Evolutionary conservation across 2,329 filamentous ascomycete genomes (phyloP), one percentile per base, ranked within the genome.

Genomic region (Diaporthe velutina): DNA sequence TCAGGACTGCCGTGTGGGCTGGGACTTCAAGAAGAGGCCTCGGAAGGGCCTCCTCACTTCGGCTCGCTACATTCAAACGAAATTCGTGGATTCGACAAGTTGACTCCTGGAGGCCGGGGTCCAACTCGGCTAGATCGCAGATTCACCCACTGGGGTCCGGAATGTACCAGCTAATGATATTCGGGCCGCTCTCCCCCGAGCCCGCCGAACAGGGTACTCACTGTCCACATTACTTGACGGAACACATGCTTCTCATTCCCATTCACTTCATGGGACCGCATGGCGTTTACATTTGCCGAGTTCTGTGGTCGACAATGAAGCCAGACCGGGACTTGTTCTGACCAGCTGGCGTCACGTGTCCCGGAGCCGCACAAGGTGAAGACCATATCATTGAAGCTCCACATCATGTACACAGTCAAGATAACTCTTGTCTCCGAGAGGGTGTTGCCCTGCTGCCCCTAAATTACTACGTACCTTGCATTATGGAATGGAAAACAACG

Each of bases 101-200:
- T 9, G 17, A 25, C 13, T 10, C 19, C 2, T 15, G 13, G 7
- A 5, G 4, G 42, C 4, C 25, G 42, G 25, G 6, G 2, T 15
- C 35, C 28, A 33, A 50, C 7, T 8, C 33, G 12, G 4, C 22
- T 13, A 5, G 15, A 15, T n/a, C 22, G 22, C 5, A 7, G 35
- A 5, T 35, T 25, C 33, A 22, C 4, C 19, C 12, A 50, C 22
- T 35, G 42, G 28, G 5, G 8, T 30, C 30, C 4, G 13, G 28
- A 5, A 33, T 25, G 19, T 35, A 15, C 30, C 10, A 50, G 3
- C 10, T 50, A 4, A n/a, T 13, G 17, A n/a, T 5, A 5, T 17
- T 66, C 61, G 61, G 61, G 28, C 61, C 61, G 45, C 45, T 17
- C 45, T 67, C 61, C 61, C 61, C 61, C 61, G 61, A 67, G 45